A percentile compares a stretch with the other conserved stretches of the same genome.
Conservation (phyloP, 225 moss, liverwort and hornwort species). For the Climacium dendroides region DNA sequence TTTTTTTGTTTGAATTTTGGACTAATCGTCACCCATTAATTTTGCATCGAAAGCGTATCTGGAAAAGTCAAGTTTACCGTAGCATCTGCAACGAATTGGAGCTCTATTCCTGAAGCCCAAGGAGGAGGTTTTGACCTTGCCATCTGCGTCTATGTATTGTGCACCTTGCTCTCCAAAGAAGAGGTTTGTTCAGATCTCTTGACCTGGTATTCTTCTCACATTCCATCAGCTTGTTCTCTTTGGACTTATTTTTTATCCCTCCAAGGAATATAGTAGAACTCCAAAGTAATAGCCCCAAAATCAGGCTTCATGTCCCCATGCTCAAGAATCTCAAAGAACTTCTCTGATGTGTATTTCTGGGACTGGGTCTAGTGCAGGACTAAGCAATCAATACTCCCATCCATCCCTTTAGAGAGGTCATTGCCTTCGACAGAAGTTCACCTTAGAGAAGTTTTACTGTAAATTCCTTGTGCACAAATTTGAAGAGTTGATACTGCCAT, state of each 20-base stretch:
- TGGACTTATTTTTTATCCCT: background rate
- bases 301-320: too few species aligned
- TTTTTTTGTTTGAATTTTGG: background rate
- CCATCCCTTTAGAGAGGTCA: too few species aligned
- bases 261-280: too few species aligned
- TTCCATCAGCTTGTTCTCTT: background rate
- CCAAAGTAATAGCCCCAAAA: too few species aligned
- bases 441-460: too few species aligned
- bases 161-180: constrained; percentile 11
- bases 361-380: too few species aligned
- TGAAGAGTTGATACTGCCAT: background rate
- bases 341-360: too few species aligned
- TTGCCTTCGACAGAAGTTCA: too few species aligned
- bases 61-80: background rate
- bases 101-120: constrained; percentile 6
- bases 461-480: background rate
- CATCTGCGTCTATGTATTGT: constrained; percentile 7
- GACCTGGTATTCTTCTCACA: background rate
- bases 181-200: background rate
- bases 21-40: background rate
- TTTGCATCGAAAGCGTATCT: background rate
- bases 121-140: constrained; percentile 14
- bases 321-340: too few species aligned
- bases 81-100: background rate
- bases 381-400: too few species aligned